Evolutionary conservation across 1,284 basidiomycete species (phyloP).

Genomic region (Sanghuangporus sanghuang): DNA sequence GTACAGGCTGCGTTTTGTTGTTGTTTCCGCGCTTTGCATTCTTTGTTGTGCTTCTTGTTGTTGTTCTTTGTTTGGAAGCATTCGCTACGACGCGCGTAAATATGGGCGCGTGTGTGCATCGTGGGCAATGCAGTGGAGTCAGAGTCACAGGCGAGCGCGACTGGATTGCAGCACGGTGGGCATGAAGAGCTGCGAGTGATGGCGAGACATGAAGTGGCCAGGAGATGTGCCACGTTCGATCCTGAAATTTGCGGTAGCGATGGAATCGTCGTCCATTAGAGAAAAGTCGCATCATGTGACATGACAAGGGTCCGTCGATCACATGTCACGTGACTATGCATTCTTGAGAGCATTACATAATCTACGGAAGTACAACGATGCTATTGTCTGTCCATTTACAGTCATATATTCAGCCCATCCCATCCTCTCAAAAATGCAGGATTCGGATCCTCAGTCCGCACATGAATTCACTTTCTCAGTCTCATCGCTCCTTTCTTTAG

Average conservation of each 20-base stretch:
- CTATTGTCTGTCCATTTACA: background rate
- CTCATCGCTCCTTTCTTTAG: background rate
- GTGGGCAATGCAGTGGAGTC: conserved; percentile 36
- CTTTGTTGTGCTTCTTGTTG: background rate
- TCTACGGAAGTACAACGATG: background rate
- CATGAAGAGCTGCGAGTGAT: conserved; percentile 44
- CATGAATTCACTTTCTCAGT: background rate
- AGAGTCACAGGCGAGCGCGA: conserved; percentile 30
- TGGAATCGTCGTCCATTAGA: conserved; percentile 4
- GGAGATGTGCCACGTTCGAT: conserved; percentile 9
- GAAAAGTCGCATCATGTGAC: background rate
- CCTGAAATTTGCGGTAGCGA: conserved; percentile 4
- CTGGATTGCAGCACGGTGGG: conserved; percentile 36
- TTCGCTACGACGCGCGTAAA: conserved; percentile 22
- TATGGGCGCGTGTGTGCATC: conserved; percentile 44
- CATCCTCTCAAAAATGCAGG: background rate
- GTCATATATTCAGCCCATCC: background rate
- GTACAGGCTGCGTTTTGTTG: background rate
- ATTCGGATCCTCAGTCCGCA: too few species aligned
- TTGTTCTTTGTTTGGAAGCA: conserved; percentile 2
- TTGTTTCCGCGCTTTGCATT: background rate
- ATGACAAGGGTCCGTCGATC: background rate
- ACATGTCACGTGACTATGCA: background rate
- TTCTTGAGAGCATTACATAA: background rate
- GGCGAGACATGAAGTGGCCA: conserved; percentile 43